Base-by-base conservation (phyloP, 352 stramenopile species). In the Pythium guiyangense region DNA sequence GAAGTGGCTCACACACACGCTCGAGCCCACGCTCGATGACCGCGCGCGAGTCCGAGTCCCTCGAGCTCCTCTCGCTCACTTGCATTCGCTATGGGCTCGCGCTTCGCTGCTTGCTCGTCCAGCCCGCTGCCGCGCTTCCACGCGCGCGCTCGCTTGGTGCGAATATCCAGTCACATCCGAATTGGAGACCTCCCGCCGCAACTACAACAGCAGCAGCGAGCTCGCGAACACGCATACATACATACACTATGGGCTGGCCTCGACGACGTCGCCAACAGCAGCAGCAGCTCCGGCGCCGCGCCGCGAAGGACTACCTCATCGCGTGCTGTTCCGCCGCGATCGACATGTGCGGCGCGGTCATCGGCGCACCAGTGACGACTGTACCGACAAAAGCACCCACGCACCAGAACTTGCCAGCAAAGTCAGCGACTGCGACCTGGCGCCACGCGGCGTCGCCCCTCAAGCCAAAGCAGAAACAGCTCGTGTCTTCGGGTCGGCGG, bases 241-340 rank as follows among this genome's bases (percentile, higher is more conserved):
- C 6, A n/a, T n/a, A n/a, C 10, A 62, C 11, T 10, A 64, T 64
- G 58, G 58, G 58, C 37, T 59, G 58, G 58, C 43, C 58, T 18
- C 58, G 58, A 53, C 45, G 58, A 51, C 52, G 58, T 44, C 58
- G 58, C 37, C 51, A 58, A 17, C 58, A 59, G 58, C 58, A 64
- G 58, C 58, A 64, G 52, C 58, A 54, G n/a, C 50, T 64, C 35
- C 58, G 58, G 9, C 58, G 58, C 18, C 58, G 48, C 27, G 44
- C 52, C 18, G 40, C 51, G 44, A 56, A 56, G 49, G 57, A 62
- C 34, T 44, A 31, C 27, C 26, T 52, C 17, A 14, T 57, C 37
- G 27, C 18, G 29, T 26, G 11, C 47, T 45, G 8, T 31, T 6
- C 45, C 34, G 26, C 25, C 18, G 22, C 45, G 29, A 18, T 35